These are phyloP conservation scores for Fusarium sp. DNA, from an alignment of 2,329 filamentous ascomycete genomes.

Conservation along the genomic window DNA sequence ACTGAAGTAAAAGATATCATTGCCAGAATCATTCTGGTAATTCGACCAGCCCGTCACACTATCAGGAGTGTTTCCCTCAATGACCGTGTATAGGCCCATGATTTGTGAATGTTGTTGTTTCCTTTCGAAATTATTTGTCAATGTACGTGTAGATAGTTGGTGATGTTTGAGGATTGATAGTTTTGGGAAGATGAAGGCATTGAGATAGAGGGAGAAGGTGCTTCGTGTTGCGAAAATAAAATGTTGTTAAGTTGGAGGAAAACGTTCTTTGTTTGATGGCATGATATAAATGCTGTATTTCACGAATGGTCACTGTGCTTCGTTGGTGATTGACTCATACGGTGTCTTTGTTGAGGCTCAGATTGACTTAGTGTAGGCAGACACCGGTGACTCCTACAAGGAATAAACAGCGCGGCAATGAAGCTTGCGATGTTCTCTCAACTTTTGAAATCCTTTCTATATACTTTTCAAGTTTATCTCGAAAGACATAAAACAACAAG, in stretches of 20 bases:
- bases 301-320: background rate
- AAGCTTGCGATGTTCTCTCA: background rate
- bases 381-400: too few relatives aligned
- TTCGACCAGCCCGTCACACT: slow-evolving; percentile 4
- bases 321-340: slow-evolving; percentile 9
- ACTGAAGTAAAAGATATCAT: slow-evolving; percentile 1
- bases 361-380: background rate
- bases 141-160: background rate
- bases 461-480: background rate
- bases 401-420: background rate
- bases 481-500: background rate
- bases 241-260: background rate
- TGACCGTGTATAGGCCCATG: background rate
- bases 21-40: background rate
- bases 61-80: background rate
- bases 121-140: background rate
- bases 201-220: background rate
- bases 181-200: background rate
- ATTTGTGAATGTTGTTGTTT: background rate
- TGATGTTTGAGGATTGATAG: background rate
- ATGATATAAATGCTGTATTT: background rate
- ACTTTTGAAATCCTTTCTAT: background rate
- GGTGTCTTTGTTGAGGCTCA: background rate
- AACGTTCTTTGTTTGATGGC: background rate
- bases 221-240: background rate